phyloP scores from a whole-genome alignment of 345 rosid species.

The Rhizophora apiculata region DNA sequence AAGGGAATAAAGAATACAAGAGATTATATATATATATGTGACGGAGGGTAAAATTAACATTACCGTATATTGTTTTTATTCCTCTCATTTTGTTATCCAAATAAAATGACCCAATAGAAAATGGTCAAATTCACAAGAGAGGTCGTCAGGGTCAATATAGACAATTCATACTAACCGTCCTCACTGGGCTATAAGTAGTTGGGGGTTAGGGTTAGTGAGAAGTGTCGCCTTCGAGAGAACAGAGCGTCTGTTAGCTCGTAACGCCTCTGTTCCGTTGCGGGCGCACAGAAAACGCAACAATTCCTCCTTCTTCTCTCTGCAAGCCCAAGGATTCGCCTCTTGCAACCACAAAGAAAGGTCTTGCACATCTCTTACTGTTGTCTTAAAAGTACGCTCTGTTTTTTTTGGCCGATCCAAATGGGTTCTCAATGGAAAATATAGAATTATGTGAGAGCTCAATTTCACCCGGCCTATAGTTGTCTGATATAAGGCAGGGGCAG shows the following conservation, averaged over 20 bases:
- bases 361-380: neutral
- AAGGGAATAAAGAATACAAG: too few relatives aligned
- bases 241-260: slow-evolving; percentile 13
- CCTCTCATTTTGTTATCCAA: too few relatives aligned
- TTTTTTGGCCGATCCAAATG: slow-evolving; percentile 43
- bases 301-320: neutral
- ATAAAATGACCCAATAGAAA: too few relatives aligned
- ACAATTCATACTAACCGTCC: neutral
- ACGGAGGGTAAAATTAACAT: too few relatives aligned
- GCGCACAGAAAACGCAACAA: slow-evolving; percentile 22
- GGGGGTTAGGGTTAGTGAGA: neutral
- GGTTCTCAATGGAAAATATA: slow-evolving; percentile 7
- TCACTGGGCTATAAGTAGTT: slow-evolving; percentile 16
- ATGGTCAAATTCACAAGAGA: too few relatives aligned
- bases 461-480: slow-evolving; percentile 42
- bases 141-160: neutral
- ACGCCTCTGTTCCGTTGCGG: slow-evolving; percentile 43
- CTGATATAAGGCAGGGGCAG: slow-evolving; percentile 10
- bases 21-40: too few relatives aligned
- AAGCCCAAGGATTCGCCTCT: neutral
- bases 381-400: neutral
- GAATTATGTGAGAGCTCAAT: slow-evolving; percentile 22
- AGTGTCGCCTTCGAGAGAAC: slow-evolving; percentile 40
- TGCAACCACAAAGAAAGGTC: slow-evolving; percentile 20
- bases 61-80: too few relatives aligned